Evolutionary conservation across 805 yeast genomes (phyloP).

Genomic region (Maudiozyma saulgeensis): DNA sequence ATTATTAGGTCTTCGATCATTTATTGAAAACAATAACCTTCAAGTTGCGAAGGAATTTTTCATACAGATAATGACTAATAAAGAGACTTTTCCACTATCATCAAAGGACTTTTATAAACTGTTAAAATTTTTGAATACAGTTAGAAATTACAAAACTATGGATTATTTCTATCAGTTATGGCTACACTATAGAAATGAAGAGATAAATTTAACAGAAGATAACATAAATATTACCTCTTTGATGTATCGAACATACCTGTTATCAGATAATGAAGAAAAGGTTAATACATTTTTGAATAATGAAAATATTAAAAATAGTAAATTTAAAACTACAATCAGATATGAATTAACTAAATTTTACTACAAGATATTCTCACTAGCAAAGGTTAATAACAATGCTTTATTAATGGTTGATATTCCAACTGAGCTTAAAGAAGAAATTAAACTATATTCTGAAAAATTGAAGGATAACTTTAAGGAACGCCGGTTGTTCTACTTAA

Average conservation of each 20-base stretch:
- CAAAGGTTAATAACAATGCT: not conserved
- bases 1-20: conserved; percentile 21
- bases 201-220: not conserved
- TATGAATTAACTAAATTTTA: conserved; percentile 14
- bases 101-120: conserved; percentile 13
- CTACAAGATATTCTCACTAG: conserved; percentile 4
- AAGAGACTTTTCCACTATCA: conserved; percentile 22
- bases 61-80: conserved; percentile 21
- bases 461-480: conserved; percentile 2
- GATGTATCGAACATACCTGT: conserved; percentile 16
- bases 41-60: conserved; percentile 26
- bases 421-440: not conserved
- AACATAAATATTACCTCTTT: conserved; percentile 3
- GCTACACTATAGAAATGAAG: conserved; percentile 3
- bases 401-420: not conserved
- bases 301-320: conserved; percentile 8
- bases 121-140: conserved; percentile 10
- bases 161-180: conserved; percentile 18
- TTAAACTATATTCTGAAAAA: not conserved
- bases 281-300: conserved; percentile 10
- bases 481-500: conserved; percentile 12
- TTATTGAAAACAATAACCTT: conserved; percentile 19
- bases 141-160: conserved; percentile 14
- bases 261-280: conserved; percentile 6
- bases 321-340: conserved; percentile 10